phyloP scores from a whole-genome alignment of 2,329 filamentous ascomycete genomes.

The Cladophialophora carrionii region DNA sequence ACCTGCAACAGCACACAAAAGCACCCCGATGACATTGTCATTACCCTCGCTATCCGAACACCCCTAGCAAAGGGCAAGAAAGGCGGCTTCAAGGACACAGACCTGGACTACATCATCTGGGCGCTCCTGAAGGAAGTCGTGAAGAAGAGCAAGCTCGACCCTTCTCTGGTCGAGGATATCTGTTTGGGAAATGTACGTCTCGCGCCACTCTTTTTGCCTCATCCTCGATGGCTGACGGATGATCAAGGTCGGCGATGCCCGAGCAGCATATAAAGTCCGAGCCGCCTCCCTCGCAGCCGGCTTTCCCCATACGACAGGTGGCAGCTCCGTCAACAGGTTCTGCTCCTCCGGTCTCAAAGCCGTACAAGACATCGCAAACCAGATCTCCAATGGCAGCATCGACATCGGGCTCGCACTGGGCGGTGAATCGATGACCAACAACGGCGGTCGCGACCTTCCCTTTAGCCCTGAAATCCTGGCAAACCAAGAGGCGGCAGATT shows the following conservation, averaged over 20 bases:
- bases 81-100: conserved; percentile 93
- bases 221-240: neutral
- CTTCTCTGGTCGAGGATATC: conserved; percentile 82
- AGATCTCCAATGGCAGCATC: conserved; percentile 79
- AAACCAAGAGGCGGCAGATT: conserved; percentile 79
- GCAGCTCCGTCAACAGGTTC: conserved; percentile 88
- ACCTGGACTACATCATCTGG: conserved; percentile 82
- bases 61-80: conserved; percentile 86
- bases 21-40: conserved; percentile 94
- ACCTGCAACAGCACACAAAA: conserved; percentile 70
- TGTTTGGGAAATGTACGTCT: conserved; percentile 79
- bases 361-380: conserved; percentile 89
- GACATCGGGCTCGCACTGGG: conserved; percentile 85
- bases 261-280: conserved; percentile 88
- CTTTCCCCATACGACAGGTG: conserved; percentile 85
- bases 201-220: too few relatives aligned
- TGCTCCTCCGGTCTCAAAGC: conserved; percentile 96
- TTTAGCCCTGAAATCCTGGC: conserved; percentile 77
- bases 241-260: conserved; percentile 71
- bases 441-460: conserved; percentile 66
- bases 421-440: conserved; percentile 80
- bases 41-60: conserved; percentile 87
- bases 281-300: conserved; percentile 87
- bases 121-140: conserved; percentile 77
- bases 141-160: conserved; percentile 75